phyloP scores from a whole-genome alignment of 2,329 filamentous ascomycete genomes.

The Colletotrichum sp. region DNA sequence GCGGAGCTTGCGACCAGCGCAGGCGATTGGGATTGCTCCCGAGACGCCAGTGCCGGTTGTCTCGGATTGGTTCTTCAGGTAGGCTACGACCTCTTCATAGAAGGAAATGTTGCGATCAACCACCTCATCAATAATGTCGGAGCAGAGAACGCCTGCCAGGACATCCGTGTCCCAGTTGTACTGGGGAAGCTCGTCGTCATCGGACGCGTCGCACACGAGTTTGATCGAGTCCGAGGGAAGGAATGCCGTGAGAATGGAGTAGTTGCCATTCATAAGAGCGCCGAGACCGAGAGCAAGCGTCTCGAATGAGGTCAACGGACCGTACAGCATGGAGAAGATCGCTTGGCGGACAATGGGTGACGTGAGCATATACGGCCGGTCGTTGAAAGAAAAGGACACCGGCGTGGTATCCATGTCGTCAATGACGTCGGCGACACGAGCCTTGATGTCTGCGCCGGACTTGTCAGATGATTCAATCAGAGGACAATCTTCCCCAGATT shows the following conservation, averaged over 20 bases:
- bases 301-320: conserved; percentile 24
- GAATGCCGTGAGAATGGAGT: not conserved
- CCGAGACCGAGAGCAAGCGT: conserved; percentile 21
- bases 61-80: conserved; percentile 21
- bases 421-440: conserved; percentile 36
- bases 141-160: conserved; percentile 34
- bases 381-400: conserved; percentile 22
- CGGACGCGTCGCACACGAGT: not conserved
- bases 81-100: conserved; percentile 10
- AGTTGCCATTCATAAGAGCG: conserved; percentile 30
- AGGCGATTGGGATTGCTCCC: conserved; percentile 32
- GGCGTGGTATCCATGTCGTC: conserved; percentile 31
- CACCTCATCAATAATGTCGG: conserved; percentile 28
- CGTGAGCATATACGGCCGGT: conserved; percentile 30
- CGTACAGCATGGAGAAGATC: conserved; percentile 34
- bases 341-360: conserved; percentile 29
- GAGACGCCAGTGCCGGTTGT: conserved; percentile 25
- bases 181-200: not conserved
- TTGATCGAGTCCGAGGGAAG: not conserved
- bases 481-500: conserved; percentile 31
- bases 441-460: conserved; percentile 29
- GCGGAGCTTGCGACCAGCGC: conserved; percentile 33
- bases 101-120: conserved; percentile 13
- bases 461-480: conserved; percentile 30
- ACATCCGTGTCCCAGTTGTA: conserved; percentile 24